Conservation (phyloP, 441 rosid genomes). For the Oxalis stricta region DNA sequence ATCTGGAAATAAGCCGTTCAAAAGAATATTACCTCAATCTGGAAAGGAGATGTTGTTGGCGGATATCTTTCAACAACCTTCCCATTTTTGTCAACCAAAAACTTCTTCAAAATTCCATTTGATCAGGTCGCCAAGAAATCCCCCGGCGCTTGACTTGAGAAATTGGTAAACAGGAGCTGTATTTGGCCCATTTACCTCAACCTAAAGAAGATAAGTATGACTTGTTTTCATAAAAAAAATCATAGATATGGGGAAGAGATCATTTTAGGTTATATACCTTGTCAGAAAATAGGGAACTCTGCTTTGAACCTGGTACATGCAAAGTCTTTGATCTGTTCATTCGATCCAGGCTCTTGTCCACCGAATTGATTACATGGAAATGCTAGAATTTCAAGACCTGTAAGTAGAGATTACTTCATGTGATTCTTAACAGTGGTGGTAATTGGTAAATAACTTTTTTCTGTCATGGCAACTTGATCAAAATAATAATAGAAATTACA, state of each 20-base stretch:
- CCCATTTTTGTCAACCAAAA: constrained; percentile 61
- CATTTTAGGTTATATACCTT: constrained; percentile 32
- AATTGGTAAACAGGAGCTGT: constrained; percentile 60
- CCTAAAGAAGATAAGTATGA: constrained; percentile 21
- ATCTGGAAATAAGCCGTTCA: too few species aligned
- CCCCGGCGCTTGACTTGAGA: constrained; percentile 54
- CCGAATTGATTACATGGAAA: constrained; percentile 79
- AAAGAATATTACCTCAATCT: constrained; percentile 43
- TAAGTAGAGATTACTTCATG: neutral
- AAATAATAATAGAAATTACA: neutral
- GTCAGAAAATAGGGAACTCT: constrained; percentile 66
- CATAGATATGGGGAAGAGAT: neutral
- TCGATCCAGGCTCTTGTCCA: constrained; percentile 62
- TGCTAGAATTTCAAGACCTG: constrained; percentile 65
- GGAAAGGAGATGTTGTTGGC: constrained; percentile 69
- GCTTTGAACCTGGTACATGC: constrained; percentile 70
- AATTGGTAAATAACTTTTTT: neutral
- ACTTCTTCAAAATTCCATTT: constrained; percentile 83
- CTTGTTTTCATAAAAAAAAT: neutral
- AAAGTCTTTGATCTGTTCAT: constrained; percentile 47
- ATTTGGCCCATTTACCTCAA: constrained; percentile 61
- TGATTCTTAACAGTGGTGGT: too few species aligned
- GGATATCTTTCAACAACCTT: constrained; percentile 60
- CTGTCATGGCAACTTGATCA: too few species aligned
- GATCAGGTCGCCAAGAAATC: constrained; percentile 48